Evolutionary conservation across 352 stramenopile genomes (phyloP), one percentile per base, ranked within the genome.

Genomic region (Phytopythium montanum): DNA sequence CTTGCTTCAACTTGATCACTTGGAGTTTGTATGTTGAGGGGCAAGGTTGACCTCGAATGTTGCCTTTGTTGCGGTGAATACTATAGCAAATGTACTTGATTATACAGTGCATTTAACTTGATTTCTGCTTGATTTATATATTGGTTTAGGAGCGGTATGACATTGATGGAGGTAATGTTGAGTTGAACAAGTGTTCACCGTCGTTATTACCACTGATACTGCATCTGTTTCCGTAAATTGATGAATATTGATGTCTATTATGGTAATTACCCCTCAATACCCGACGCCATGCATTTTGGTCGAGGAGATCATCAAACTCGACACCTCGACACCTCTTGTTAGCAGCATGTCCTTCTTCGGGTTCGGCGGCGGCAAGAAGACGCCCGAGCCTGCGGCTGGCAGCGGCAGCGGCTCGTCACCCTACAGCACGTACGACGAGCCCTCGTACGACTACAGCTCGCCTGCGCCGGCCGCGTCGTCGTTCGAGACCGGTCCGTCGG

Each of bases 321-420:
- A 46, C 14, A 25, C 45, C 16, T 19, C 10, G n/a, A 0, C 54
- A 54, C 14, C 38, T 61, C 9, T 52, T n/a, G n/a, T n/a, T 53
- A 58, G 28, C 38, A 76, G 42, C 55, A 91, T 91, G 81, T 90
- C 83, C 64, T 90, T 88, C 77, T 92, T 92, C 41, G 83, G 83
- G 9, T 90, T 90, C 58, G 80, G 82, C 60, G 88, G 87, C 68
- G 73, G 69, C 66, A 90, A 90, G 70, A 90, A 90, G 70, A 68
- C 72, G 23, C 70, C 83, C 16, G 76, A 88, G 71, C 59, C 76
- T 36, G 65, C 77, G 62, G 38, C 78, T n/a, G n/a, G n/a, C n/a
- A n/a, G n/a, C n/a, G n/a, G n/a, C 33, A 38, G 33, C 33, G 33
- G 5, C 34, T 59, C 68, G n/a, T 36, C 72, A 18, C 76, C 72